Conservation (phyloP, 2,329 filamentous ascomycete genomes). For the Colletotrichum godetiae region DNA sequence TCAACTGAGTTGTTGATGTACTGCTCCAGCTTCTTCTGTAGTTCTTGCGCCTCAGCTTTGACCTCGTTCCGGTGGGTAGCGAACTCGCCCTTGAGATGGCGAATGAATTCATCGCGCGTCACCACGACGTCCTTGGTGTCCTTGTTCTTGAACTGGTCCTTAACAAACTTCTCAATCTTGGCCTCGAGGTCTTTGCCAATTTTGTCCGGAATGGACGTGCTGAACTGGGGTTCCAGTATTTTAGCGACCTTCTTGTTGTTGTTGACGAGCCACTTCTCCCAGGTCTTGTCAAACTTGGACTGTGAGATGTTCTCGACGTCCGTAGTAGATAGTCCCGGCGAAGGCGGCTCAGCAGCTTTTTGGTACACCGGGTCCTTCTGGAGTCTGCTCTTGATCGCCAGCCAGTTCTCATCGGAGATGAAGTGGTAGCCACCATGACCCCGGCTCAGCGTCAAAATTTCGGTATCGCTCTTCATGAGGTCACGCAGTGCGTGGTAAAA, state of each 20-base stretch:
- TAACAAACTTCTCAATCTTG: slow-evolving; percentile 49
- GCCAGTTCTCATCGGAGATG: slow-evolving; percentile 60
- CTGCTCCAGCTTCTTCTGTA: slow-evolving; percentile 49
- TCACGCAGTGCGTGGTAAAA: slow-evolving; percentile 75
- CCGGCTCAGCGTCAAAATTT: slow-evolving; percentile 59
- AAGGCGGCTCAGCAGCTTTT: slow-evolving; percentile 41
- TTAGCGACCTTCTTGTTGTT: slow-evolving; percentile 56
- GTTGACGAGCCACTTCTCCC: slow-evolving; percentile 63
- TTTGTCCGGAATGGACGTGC: slow-evolving; percentile 40
- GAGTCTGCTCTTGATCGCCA: slow-evolving; percentile 55
- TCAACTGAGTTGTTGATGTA: slow-evolving; percentile 46
- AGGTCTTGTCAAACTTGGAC: slow-evolving; percentile 51
- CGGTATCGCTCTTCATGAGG: slow-evolving; percentile 60
- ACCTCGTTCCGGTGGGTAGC: slow-evolving; percentile 52
- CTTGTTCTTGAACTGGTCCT: slow-evolving; percentile 47
- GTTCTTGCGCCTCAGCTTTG: slow-evolving; percentile 50
- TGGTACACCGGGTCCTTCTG: slow-evolving; percentile 47
- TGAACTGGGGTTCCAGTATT: slow-evolving; percentile 37
- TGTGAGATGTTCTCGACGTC: slow-evolving; percentile 44
- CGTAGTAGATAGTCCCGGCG: slow-evolving; percentile 32
- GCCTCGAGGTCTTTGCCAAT: slow-evolving; percentile 44
- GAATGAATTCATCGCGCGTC: slow-evolving; percentile 61
- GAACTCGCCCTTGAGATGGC: slow-evolving; percentile 53
- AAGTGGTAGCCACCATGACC: slow-evolving; percentile 49
- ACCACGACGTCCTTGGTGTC: slow-evolving; percentile 53